These are phyloP conservation scores for Collybiopsis confluens DNA, from an alignment of 768 basidiomycete species.

Conservation along the genomic window DNA sequence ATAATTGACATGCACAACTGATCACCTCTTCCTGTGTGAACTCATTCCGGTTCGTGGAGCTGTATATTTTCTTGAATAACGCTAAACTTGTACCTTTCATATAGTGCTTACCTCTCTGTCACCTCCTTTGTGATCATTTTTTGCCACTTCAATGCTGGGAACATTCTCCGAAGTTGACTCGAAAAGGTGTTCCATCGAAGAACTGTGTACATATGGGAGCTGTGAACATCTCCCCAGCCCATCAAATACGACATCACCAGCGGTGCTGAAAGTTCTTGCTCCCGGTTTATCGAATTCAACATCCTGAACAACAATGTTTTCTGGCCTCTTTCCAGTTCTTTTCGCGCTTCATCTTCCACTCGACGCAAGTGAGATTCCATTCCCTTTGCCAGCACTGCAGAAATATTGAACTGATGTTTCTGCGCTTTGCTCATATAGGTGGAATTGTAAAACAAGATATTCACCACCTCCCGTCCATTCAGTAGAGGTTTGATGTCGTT, in stretches of 20 bases:
- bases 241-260: conserved; percentile 38
- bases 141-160: too few species aligned
- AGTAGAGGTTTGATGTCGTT: conserved; percentile 35
- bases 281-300: too few species aligned
- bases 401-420: conserved; percentile 25
- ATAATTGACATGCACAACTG: background rate
- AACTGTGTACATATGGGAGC: conserved; percentile 32
- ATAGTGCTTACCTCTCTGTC: too few species aligned
- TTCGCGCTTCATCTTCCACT: too few species aligned
- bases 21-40: background rate
- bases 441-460: conserved; percentile 33
- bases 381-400: conserved; percentile 30
- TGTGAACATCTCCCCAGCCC: conserved; percentile 36
- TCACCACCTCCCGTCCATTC: conserved; percentile 26
- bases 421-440: conserved; percentile 40
- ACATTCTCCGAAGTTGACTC: too few species aligned
- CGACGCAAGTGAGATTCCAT: conserved; percentile 21
- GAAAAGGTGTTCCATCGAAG: too few species aligned
- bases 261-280: conserved; percentile 32
- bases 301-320: too few species aligned
- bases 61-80: too few species aligned
- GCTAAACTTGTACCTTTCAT: too few species aligned
- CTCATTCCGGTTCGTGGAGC: too few species aligned
- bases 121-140: background rate
- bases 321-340: too few species aligned